These are phyloP conservation scores for Tephrocybe sp. DNA, from an alignment of 768 basidiomycete genomes.

Conservation along the genomic window DNA sequence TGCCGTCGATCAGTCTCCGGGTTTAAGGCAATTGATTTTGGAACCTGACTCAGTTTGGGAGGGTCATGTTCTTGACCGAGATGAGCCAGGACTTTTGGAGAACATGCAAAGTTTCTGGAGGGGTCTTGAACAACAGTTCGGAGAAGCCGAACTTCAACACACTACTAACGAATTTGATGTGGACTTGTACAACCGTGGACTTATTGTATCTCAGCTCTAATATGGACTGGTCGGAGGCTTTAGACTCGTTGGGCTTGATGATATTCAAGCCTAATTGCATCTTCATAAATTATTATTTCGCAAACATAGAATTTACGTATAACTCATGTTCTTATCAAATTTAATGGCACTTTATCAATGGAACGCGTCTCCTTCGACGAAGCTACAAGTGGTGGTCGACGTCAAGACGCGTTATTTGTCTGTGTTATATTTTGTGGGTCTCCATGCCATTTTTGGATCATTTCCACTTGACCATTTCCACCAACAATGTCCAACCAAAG, in stretches of 20 bases:
- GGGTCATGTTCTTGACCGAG: neutral
- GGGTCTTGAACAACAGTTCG: neutral
- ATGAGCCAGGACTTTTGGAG: neutral
- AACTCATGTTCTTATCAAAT: too few species aligned
- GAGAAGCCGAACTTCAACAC: neutral
- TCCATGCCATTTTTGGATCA: neutral
- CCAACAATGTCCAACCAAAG: slow-evolving; percentile 48
- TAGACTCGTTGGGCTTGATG: neutral
- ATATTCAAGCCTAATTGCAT: neutral
- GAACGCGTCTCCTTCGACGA: too few species aligned
- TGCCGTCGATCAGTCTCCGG: neutral
- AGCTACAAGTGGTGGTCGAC: too few species aligned
- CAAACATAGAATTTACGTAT: too few species aligned
- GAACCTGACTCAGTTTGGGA: neutral
- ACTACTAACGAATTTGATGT: neutral
- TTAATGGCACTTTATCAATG: too few species aligned
- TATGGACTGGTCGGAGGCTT: too few species aligned
- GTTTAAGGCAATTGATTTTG: neutral
- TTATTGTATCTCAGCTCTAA: too few species aligned
- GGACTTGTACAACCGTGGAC: neutral
- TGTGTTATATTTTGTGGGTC: neutral
- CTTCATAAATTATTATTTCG: neutral
- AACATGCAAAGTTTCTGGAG: neutral
- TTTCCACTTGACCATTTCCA: neutral
- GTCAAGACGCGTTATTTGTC: slow-evolving; percentile 8